These are phyloP conservation scores for Boletus sp. DNA, from an alignment of 768 basidiomycete species.

Conservation along the genomic window DNA sequence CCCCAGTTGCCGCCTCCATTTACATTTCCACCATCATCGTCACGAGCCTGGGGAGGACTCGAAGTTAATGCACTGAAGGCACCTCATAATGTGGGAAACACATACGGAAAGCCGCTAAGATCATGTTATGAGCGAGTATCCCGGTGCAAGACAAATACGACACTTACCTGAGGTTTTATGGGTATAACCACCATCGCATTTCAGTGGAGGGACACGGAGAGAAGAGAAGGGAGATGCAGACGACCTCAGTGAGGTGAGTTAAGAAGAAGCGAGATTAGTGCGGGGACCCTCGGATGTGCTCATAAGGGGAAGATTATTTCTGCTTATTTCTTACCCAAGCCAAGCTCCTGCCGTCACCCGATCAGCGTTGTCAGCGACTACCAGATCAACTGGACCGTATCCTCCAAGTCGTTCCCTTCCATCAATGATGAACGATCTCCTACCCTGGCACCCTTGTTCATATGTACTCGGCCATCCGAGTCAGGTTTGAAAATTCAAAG, in stretches of 20 bases:
- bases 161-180: conserved; percentile 13
- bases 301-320: conserved; percentile 19
- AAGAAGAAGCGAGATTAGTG: conserved; percentile 12
- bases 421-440: neutral
- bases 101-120: conserved; percentile 24
- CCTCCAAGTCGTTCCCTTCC: neutral
- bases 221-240: neutral
- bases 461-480: neutral
- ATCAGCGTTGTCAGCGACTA: conserved; percentile 12
- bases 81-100: neutral
- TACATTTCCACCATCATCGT: neutral
- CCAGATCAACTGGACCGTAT: neutral
- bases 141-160: neutral
- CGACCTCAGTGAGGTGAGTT: neutral
- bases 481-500: neutral
- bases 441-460: too few relatives aligned
- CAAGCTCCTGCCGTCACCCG: conserved; percentile 16
- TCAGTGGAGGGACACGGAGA: neutral
- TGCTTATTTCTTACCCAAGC: neutral
- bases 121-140: conserved; percentile 3
- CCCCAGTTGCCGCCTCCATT: conserved; percentile 15
- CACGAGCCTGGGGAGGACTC: conserved; percentile 15
- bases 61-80: neutral
- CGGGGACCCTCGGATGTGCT: conserved; percentile 8
- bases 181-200: conserved; percentile 23